phyloP scores from a whole-genome alignment of 1,284 basidiomycete genomes.

The Leccinum solheimii region DNA sequence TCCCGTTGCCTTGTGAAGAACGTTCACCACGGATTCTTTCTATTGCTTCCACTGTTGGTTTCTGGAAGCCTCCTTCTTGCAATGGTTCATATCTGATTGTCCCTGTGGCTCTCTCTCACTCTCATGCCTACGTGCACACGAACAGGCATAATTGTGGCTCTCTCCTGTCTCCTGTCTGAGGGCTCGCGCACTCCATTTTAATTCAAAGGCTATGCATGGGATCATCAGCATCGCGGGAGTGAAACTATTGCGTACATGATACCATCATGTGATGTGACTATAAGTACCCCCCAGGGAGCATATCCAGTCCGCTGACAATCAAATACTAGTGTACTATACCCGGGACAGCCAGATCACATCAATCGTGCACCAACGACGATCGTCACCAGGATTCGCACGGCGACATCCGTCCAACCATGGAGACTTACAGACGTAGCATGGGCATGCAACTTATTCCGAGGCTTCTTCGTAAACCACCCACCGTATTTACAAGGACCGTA shows the following conservation, averaged over 20 bases:
- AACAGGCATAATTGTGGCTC: background rate
- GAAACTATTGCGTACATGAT: background rate
- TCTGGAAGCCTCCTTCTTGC: background rate
- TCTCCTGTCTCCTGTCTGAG: background rate
- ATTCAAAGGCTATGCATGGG: background rate
- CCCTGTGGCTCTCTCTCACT: background rate
- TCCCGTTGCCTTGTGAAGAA: background rate
- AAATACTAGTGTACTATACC: background rate
- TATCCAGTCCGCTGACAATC: background rate
- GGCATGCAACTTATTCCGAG: background rate
- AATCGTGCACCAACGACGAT: background rate
- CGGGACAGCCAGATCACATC: background rate
- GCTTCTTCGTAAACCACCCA: background rate
- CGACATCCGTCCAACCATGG: background rate
- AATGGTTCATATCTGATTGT: background rate
- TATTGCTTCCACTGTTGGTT: background rate
- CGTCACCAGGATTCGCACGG: background rate
- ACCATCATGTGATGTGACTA: background rate
- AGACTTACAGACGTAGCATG: too few relatives aligned
- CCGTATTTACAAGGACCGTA: background rate
- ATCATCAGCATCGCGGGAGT: background rate
- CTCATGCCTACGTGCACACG: background rate
- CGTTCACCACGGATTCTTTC: background rate
- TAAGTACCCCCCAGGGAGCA: background rate
- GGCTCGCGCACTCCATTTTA: background rate